Evolutionary conservation across 192 early-diverging fungal genomes (phyloP).

Genomic region (Allomyces macrogynus): DNA sequence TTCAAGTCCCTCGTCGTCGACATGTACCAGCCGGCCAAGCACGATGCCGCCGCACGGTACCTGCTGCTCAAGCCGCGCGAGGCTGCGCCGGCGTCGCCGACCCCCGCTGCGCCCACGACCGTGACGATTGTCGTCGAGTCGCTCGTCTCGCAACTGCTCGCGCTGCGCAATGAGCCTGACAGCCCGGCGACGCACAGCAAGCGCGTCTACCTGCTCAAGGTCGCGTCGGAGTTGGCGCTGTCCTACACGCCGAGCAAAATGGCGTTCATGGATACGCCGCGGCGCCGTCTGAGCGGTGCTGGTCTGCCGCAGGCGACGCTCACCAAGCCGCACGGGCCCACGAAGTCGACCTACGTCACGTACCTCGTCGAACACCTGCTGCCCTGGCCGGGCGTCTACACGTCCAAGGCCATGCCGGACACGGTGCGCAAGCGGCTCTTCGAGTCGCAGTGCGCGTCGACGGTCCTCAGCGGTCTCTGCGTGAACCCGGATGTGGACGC

Average conservation of each 20-base stretch:
- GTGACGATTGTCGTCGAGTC: conserved; percentile 9
- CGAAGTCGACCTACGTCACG: conserved; percentile 16
- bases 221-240: conserved; percentile 64
- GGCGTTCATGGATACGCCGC: conserved; percentile 39
- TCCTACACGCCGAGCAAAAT: conserved; percentile 65
- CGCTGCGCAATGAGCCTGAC: conserved; percentile 5
- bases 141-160: conserved; percentile 1
- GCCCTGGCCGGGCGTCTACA: conserved; percentile 14
- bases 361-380: conserved; percentile 21
- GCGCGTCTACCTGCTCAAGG: conserved; percentile 66
- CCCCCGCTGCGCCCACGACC: conserved; percentile 14
- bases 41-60: conserved; percentile 36
- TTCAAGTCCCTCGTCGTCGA: conserved; percentile 43
- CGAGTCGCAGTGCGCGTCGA: conserved; percentile 45
- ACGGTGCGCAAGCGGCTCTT: conserved; percentile 31
- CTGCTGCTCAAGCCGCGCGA: conserved; percentile 31
- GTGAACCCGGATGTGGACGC: background rate
- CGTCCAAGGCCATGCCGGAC: conserved; percentile 13
- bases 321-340: conserved; percentile 14
- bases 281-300: conserved; percentile 14
- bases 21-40: conserved; percentile 40
- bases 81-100: conserved; percentile 12
- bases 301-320: conserved; percentile 16
- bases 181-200: conserved; percentile 21
- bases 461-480: conserved; percentile 39